Base-by-base conservation (phyloP, 1,284 basidiomycete species). In the Pascua guehoae region DNA sequence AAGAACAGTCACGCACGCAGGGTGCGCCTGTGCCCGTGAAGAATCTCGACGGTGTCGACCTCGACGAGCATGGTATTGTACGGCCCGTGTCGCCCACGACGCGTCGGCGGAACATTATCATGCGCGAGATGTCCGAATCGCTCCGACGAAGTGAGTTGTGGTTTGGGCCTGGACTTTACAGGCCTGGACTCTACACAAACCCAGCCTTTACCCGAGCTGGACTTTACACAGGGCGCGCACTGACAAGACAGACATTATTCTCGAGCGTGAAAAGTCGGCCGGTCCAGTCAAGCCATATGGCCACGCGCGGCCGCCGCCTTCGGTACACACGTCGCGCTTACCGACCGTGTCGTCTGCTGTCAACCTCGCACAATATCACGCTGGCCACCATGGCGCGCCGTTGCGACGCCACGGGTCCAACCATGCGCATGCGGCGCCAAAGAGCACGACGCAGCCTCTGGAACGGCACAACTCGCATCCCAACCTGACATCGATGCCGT, bases 91-190 rank as follows among this genome's bases (percentile, higher is more conserved):
- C 68, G 5, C 72, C 74, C 9, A 72, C 71, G 1, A 67, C 70
- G 2, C 61, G 67, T 17, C 64, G 74, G 38, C 64, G 74, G 16
- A 62, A 60, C 11, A 75, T 75, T 43, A 75, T 75, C 54, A 69
- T 71, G 63, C 61, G 71, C 48, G 74, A 75, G 51, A 73, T 75
- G 72, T 72, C 70, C 18, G 72, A 73, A 63, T 72, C 70, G 14
- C 57, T 75, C 16, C 52, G 74, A 12, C 57, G 64, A 47, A 75
- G 73, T 75, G 56, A 69, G 73, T 69, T n/a, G n/a, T 16, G 18
- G 41, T 15, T 18, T 18, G 40, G 24, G 24, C 24, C 24, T 32
- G 24, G 24, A 32, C 24, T 32, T 32, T 32, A 32, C 24, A 32
- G 7, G 24, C 4, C 24, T 32, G 24, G 24, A 32, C 38, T 58